Percentiles rank a stretch among this genome's conserved stretches.
These are phyloP conservation scores for Hyphodiscus sp. DNA, from an alignment of 2,329 filamentous ascomycete genomes.

Conservation along the genomic window DNA sequence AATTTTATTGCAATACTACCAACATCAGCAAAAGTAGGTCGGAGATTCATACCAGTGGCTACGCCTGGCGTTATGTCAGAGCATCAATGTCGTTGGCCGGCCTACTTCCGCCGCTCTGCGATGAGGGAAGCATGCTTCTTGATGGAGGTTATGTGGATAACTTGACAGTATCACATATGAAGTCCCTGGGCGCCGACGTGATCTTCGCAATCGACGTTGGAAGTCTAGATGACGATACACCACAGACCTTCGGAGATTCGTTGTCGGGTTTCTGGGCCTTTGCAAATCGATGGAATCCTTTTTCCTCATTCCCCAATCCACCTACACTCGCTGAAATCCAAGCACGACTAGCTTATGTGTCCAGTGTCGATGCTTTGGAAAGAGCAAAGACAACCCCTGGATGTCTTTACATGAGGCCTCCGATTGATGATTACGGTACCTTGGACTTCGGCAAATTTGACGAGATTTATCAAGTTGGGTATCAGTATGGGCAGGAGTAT, in stretches of 20 bases:
- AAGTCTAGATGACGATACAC: conserved; percentile 82
- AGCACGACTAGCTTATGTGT: conserved; percentile 88
- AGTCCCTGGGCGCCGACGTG: conserved; percentile 81
- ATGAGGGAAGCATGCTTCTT: conserved; percentile 93
- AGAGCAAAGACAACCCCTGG: conserved; percentile 85
- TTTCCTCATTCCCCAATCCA: conserved; percentile 81
- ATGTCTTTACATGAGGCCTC: conserved; percentile 93
- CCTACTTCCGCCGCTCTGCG: conserved; percentile 85
- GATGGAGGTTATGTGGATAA: conserved; percentile 98
- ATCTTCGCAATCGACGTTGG: conserved; percentile 97
- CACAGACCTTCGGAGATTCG: conserved; percentile 88
- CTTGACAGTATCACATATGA: conserved; percentile 95
- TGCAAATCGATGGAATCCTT: conserved; percentile 94
- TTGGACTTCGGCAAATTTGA: conserved; percentile 97
- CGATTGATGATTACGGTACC: conserved; percentile 88
- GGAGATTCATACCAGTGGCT: conserved; percentile 92
- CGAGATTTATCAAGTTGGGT: conserved; percentile 88
- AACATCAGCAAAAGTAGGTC: conserved; percentile 92
- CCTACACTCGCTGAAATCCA: conserved; percentile 95
- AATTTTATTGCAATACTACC: conserved; percentile 98
- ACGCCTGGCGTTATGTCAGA: conserved; percentile 94
- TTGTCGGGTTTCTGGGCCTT: conserved; percentile 94
- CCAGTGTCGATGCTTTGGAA: conserved; percentile 88
- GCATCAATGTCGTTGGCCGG: conserved; percentile 97
- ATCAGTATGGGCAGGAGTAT: conserved; percentile 77